These are phyloP conservation scores for Calonectria pauciramosa DNA, from an alignment of 2,329 filamentous ascomycete genomes.

Conservation along the genomic window DNA sequence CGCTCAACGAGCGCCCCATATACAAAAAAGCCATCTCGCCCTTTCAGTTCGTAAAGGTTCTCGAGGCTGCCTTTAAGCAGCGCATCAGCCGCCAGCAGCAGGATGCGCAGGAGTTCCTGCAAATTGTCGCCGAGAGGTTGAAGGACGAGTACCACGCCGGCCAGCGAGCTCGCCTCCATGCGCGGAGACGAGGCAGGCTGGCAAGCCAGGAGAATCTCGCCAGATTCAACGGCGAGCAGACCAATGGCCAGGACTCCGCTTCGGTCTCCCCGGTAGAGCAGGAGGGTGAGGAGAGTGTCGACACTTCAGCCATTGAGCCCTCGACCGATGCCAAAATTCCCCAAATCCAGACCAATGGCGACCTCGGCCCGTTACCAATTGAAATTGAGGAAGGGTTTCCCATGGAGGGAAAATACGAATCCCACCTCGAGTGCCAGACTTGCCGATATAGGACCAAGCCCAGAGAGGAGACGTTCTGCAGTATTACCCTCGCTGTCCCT, in stretches of 20 bases:
- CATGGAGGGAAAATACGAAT: conserved; percentile 91
- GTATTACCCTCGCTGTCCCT: conserved; percentile 91
- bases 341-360: conserved; percentile 27
- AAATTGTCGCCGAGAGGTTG: conserved; percentile 91
- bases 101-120: conserved; percentile 96
- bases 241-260: conserved; percentile 31
- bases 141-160: conserved; percentile 96
- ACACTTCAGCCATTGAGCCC: conserved; percentile 41
- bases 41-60: conserved; percentile 82
- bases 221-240: conserved; percentile 38
- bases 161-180: conserved; percentile 76
- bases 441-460: conserved; percentile 93
- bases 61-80: conserved; percentile 90
- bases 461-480: conserved; percentile 88
- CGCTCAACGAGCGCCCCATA: conserved; percentile 92
- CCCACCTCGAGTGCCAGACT: conserved; percentile 92
- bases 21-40: conserved; percentile 95
- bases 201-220: conserved; percentile 28
- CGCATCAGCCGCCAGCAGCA: conserved; percentile 95
- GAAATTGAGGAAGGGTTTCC: conserved; percentile 83
- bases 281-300: conserved; percentile 22
- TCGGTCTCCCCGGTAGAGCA: conserved; percentile 28
- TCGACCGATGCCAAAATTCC: conserved; percentile 38
- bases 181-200: conserved; percentile 52
- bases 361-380: conserved; percentile 43